Evolutionary conservation across 2,329 filamentous ascomycete genomes (phyloP), one percentile per base, ranked within the genome.

Genomic region (Macrophomina pseudophaseolina): DNA sequence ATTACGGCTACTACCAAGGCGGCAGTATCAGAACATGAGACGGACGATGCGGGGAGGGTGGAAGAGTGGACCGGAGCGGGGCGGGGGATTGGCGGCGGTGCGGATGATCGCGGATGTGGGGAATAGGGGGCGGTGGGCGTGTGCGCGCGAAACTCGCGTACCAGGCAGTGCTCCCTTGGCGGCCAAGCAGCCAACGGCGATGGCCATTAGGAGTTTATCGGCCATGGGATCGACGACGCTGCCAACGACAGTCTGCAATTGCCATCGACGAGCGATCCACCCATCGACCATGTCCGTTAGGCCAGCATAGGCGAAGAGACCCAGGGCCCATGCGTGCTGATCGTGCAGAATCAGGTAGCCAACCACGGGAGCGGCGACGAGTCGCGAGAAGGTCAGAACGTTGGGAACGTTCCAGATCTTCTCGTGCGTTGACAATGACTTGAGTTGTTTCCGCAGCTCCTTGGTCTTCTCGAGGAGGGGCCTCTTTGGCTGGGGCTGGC

Each of bases 321-420:
- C 88, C 7, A 97, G 83, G 0, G 95, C 93, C 80, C 88, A 89
- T 38, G 86, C 84, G 76, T 96, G 90, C 51, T 93, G 86, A 75
- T 95, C 90, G 71, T 96, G 87, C 2, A 98, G 84, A 67, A 99
- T 90, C 28, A 95, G 87, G 76, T 97, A 98, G 66, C 94, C 95
- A 54, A 97, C 88, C 35, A 91, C 84, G 0, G 95, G 95, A 0
- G 95, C 92, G 1, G 92, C 90, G 60, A 92, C 76, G 46, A 99
- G 87, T 2, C 95, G 91, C 2, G 93, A 92, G 71, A 94, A 89
- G 1, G 95, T 99, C 64, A 99, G 86, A 69, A 97, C 84, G 76
- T 99, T 99, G 48, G 95, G 95, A n/a, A 99, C 76, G 42, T 93
- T 99, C 82, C 97, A 97, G 75, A 99, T 97, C 75, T 99, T 93